phyloP scores from a whole-genome alignment of 768 basidiomycete genomes.

The Pleurotus tuoliensis region DNA sequence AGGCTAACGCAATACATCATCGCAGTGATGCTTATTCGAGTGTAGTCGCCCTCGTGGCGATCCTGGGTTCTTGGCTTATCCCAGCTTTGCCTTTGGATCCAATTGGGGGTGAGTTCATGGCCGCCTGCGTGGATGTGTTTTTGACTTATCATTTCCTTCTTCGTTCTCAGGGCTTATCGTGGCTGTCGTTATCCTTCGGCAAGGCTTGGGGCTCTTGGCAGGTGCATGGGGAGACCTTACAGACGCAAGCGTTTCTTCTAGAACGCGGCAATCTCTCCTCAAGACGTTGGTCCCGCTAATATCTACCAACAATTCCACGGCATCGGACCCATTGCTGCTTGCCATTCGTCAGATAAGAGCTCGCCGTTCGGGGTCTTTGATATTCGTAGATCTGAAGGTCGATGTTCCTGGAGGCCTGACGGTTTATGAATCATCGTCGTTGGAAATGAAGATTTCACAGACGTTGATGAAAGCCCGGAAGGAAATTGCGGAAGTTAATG shows the following conservation, averaged over 20 bases:
- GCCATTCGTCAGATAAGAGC: constrained; percentile 59
- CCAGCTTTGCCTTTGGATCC: constrained; percentile 90
- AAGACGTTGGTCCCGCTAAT: constrained; percentile 54
- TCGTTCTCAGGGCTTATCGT: constrained; percentile 65
- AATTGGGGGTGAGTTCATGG: constrained; percentile 66
- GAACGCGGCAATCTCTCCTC: constrained; percentile 49
- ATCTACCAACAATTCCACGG: constrained; percentile 14
- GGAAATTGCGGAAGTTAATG: constrained; percentile 70
- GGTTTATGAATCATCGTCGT: constrained; percentile 48
- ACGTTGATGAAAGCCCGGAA: constrained; percentile 52
- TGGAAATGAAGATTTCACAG: constrained; percentile 60
- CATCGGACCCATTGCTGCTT: constrained; percentile 26
- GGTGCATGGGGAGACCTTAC: constrained; percentile 80
- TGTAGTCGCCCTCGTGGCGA: constrained; percentile 86
- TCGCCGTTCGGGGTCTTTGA: constrained; percentile 72
- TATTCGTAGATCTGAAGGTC: constrained; percentile 80
- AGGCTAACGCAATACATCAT: constrained; percentile 97
- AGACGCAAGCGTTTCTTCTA: constrained; percentile 70
- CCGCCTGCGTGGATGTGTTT: constrained; percentile 2
- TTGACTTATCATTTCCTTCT: constrained; percentile 2
- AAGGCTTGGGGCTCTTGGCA: constrained; percentile 63
- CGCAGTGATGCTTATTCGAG: constrained; percentile 97
- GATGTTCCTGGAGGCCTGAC: constrained; percentile 59
- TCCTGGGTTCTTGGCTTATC: constrained; percentile 84
- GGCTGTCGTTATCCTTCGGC: constrained; percentile 83